Percentiles rank a stretch among this genome's conserved stretches.
Evolutionary conservation across 202 grass and related monocot genomes (phyloP).

Genomic region (Eragrostis tef): DNA sequence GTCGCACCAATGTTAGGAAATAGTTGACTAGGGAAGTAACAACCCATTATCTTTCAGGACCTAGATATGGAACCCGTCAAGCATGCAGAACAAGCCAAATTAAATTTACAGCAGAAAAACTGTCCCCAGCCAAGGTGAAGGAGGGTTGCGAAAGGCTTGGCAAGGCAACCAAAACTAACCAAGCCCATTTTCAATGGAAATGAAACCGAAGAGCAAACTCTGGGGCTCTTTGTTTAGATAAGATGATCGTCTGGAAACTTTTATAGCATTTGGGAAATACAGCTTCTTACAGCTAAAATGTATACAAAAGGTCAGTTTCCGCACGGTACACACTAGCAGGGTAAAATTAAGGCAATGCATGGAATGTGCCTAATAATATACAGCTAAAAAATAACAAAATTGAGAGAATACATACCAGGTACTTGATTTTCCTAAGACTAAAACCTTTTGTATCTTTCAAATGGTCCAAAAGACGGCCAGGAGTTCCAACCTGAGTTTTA

Average conservation of each 20-base stretch:
- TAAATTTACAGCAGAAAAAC: neutral
- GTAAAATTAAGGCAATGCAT: neutral
- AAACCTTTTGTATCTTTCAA: constrained; percentile 95
- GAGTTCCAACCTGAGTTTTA: constrained; percentile 74
- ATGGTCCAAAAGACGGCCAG: constrained; percentile 87
- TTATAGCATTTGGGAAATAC: neutral
- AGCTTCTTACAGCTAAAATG: neutral
- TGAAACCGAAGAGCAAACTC: neutral
- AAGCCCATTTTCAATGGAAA: neutral
- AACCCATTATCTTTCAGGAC: neutral
- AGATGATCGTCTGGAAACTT: neutral
- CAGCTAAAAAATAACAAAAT: neutral
- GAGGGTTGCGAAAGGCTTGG: neutral
- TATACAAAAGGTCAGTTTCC: neutral
- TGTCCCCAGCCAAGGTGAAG: neutral
- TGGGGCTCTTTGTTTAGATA: neutral
- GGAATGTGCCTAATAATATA: constrained; percentile 1
- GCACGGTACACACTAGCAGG: neutral
- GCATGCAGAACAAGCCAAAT: neutral
- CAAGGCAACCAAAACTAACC: neutral
- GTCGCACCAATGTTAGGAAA: neutral
- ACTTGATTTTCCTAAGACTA: constrained; percentile 88
- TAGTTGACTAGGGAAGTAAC: constrained; percentile 11
- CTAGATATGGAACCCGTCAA: neutral
- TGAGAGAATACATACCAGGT: constrained; percentile 61